phyloP scores from a whole-genome alignment of 2,329 filamentous ascomycete genomes.

The Fusarium incarnatum region DNA sequence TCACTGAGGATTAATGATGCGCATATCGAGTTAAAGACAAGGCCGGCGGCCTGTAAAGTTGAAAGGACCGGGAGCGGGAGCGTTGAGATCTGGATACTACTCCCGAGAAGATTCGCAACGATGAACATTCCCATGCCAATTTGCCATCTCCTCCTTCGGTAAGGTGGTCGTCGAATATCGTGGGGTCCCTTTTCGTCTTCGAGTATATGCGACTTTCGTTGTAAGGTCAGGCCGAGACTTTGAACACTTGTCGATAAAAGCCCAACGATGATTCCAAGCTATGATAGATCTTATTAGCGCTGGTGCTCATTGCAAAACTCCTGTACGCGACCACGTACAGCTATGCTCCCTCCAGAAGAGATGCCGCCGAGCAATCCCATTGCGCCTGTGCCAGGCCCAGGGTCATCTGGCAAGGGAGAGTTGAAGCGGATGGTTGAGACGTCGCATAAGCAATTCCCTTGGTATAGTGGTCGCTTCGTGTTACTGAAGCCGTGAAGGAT shows the following conservation, averaged over 20 bases:
- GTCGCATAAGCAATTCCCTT: constrained; percentile 44
- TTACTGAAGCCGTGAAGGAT: constrained; percentile 6
- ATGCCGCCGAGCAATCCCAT: constrained; percentile 82
- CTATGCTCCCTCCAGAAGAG: constrained; percentile 82
- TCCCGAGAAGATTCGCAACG: constrained; percentile 91
- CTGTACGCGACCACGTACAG: constrained; percentile 66
- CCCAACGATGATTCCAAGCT: constrained; percentile 94
- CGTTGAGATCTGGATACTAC: constrained; percentile 97
- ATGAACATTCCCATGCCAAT: constrained; percentile 98
- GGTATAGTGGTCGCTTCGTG: constrained; percentile 8
- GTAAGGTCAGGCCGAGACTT: constrained; percentile 92
- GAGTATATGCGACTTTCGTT: constrained; percentile 97
- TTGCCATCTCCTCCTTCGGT: constrained; percentile 93
- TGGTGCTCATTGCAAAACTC: background rate
- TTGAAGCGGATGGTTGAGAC: constrained; percentile 29
- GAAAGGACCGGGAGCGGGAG: constrained; percentile 93
- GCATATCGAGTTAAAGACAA: constrained; percentile 99
- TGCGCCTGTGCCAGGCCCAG: constrained; percentile 55
- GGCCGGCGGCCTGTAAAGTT: constrained; percentile 91
- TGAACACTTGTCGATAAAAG: constrained; percentile 94
- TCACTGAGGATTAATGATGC: constrained; percentile 92
- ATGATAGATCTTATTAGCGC: constrained; percentile 41
- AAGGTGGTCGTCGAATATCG: constrained; percentile 84
- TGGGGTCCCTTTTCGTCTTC: constrained; percentile 92
- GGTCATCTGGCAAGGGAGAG: constrained; percentile 60